Percentiles rank a stretch among this genome's conserved stretches.
Evolutionary conservation across 1,284 basidiomycete species (phyloP).

Genomic region (Cerrena zonata): DNA sequence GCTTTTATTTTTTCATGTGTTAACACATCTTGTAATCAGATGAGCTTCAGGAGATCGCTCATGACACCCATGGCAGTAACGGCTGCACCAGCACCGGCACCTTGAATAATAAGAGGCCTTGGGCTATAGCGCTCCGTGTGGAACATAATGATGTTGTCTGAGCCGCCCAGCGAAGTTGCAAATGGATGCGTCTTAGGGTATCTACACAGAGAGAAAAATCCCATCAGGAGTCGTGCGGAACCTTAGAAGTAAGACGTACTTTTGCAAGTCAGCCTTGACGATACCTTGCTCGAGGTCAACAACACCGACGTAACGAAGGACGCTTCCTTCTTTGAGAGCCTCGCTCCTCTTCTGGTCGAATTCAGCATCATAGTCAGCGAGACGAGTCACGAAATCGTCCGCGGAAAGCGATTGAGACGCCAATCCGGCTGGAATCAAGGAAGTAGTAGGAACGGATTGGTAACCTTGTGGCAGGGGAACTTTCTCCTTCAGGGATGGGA

Average conservation of each 20-base stretch:
- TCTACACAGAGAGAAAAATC: too few species aligned
- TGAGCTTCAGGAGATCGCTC: slow-evolving; percentile 69
- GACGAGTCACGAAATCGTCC: slow-evolving; percentile 68
- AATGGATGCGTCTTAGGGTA: slow-evolving; percentile 89
- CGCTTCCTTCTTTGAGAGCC: slow-evolving; percentile 73
- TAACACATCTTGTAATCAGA: too few species aligned
- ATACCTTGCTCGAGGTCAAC: slow-evolving; percentile 74
- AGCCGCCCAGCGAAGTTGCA: slow-evolving; percentile 89
- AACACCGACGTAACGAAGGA: slow-evolving; percentile 91
- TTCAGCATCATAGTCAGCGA: slow-evolving; percentile 81
- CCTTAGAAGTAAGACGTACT: slow-evolving; percentile 45
- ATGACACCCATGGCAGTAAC: slow-evolving; percentile 98
- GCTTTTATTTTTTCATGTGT: too few species aligned
- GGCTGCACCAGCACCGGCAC: slow-evolving; percentile 91
- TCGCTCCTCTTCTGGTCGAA: slow-evolving; percentile 74
- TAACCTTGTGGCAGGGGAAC: slow-evolving; percentile 69
- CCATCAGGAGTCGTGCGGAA: too few species aligned
- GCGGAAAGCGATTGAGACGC: slow-evolving; percentile 50
- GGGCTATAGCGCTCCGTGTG: slow-evolving; percentile 84
- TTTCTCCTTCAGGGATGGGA: slow-evolving; percentile 48
- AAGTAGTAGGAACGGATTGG: slow-evolving; percentile 75
- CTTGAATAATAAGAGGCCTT: slow-evolving; percentile 87
- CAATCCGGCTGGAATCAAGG: slow-evolving; percentile 79
- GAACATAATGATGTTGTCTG: slow-evolving; percentile 98
- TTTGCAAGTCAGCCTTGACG: slow-evolving; percentile 84